Conservation (phyloP, 2,329 filamentous ascomycete species). For the Amesomyces nigricolor region DNA sequence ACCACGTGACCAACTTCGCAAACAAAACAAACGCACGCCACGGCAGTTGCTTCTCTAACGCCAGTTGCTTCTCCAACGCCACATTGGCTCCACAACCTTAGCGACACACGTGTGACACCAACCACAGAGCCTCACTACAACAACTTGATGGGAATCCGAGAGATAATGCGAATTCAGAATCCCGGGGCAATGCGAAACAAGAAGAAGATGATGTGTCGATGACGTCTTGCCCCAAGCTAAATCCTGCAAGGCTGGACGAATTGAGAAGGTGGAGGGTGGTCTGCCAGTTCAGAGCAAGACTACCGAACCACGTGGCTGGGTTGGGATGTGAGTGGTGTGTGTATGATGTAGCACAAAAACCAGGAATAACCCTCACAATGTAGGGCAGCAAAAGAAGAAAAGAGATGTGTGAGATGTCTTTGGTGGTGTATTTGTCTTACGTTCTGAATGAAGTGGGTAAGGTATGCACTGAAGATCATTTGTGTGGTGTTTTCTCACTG, state of each 20-base stretch:
- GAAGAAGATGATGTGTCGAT: not conserved
- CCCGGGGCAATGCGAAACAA: not conserved
- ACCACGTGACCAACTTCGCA: not conserved
- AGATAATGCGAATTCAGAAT: not conserved
- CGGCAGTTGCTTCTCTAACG: not conserved
- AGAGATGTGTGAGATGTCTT: not conserved
- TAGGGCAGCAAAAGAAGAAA: too few relatives aligned
- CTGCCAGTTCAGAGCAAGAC: not conserved
- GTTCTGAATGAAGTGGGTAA: not conserved
- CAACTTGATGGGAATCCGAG: not conserved
- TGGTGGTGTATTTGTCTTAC: not conserved
- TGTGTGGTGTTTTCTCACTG: too few relatives aligned
- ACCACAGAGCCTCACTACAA: not conserved
- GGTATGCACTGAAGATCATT: too few relatives aligned
- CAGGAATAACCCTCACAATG: too few relatives aligned
- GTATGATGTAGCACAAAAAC: not conserved
- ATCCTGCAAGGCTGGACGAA: constrained; percentile 5
- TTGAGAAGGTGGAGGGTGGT: constrained; percentile 1
- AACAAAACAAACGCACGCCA: not conserved
- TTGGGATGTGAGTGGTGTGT: not conserved
- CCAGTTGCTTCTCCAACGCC: not conserved
- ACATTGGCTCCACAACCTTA: too few relatives aligned
- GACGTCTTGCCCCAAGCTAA: constrained; percentile 1
- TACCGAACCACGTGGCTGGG: not conserved
- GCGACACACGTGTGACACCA: too few relatives aligned